phyloP scores from a whole-genome alignment of 805 yeast genomes.

The Saccharomycopsis sp. region DNA sequence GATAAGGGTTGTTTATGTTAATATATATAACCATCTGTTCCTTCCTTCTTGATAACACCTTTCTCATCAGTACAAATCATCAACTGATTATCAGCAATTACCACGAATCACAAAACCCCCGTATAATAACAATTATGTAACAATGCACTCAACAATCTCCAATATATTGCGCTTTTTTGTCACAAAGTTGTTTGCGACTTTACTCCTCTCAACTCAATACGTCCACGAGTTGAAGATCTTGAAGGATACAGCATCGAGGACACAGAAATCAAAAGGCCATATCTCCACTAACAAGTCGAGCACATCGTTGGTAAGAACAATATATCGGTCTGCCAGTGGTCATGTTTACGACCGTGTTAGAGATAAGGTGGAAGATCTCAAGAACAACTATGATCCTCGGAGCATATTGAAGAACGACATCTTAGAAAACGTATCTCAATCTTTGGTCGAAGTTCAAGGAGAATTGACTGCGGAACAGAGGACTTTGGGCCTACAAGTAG shows the following conservation, averaged over 20 bases:
- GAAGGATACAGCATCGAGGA: neutral
- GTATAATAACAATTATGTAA: too few relatives aligned
- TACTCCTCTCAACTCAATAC: neutral
- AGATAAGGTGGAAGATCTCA: neutral
- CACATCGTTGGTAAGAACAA: neutral
- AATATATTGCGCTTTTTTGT: neutral
- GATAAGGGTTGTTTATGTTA: too few relatives aligned
- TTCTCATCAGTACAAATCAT: neutral
- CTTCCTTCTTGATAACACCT: neutral
- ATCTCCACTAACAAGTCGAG: neutral
- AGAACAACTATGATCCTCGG: neutral
- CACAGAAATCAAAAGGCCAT: neutral
- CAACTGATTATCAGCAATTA: neutral
- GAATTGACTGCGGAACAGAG: neutral
- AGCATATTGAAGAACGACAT: neutral
- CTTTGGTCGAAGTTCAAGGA: neutral
- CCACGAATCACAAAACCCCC: neutral
- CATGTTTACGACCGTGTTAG: neutral
- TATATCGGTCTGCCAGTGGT: neutral
- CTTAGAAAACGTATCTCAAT: neutral
- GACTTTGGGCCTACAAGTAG: neutral
- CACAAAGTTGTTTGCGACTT: neutral
- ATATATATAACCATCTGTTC: too few relatives aligned
- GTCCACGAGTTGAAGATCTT: neutral
- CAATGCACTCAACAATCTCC: too few relatives aligned